Evolutionary conservation across 1,284 basidiomycete species (phyloP).

Genomic region (Rhodofomes roseus): DNA sequence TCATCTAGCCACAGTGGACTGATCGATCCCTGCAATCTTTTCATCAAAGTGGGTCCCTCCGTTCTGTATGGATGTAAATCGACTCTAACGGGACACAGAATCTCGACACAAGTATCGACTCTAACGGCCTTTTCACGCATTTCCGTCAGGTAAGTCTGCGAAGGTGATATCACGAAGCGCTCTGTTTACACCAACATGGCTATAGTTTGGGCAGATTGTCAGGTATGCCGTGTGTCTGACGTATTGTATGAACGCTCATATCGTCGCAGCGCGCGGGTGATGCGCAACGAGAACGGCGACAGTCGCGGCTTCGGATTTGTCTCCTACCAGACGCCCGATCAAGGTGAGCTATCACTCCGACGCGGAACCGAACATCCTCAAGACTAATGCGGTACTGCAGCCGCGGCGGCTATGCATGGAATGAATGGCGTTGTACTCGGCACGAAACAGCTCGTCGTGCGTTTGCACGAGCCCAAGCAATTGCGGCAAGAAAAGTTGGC

Average conservation of each 20-base stretch:
- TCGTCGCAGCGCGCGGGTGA: conserved; percentile 78
- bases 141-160: conserved; percentile 65
- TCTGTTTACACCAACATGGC: background rate
- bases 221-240: conserved; percentile 44
- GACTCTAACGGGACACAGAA: conserved; percentile 48
- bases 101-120: conserved; percentile 81
- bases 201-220: conserved; percentile 79
- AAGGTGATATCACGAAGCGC: conserved; percentile 2
- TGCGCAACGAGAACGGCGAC: conserved; percentile 83
- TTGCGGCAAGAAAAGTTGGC: conserved; percentile 85
- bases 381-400: conserved; percentile 31
- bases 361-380: background rate
- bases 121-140: conserved; percentile 75
- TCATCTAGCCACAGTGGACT: conserved; percentile 79
- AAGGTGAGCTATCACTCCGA: conserved; percentile 48
- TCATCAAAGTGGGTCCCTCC: conserved; percentile 65
- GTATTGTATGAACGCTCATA: conserved; percentile 5
- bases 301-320: conserved; percentile 97
- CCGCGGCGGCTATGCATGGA: conserved; percentile 64
- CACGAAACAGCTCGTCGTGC: conserved; percentile 77
- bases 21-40: conserved; percentile 89
- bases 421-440: conserved; percentile 79
- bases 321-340: conserved; percentile 79
- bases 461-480: conserved; percentile 88
- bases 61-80: background rate